These are phyloP conservation scores for Gaeumannomyces sp. DNA, from an alignment of 2,329 filamentous ascomycete species.

Conservation along the genomic window DNA sequence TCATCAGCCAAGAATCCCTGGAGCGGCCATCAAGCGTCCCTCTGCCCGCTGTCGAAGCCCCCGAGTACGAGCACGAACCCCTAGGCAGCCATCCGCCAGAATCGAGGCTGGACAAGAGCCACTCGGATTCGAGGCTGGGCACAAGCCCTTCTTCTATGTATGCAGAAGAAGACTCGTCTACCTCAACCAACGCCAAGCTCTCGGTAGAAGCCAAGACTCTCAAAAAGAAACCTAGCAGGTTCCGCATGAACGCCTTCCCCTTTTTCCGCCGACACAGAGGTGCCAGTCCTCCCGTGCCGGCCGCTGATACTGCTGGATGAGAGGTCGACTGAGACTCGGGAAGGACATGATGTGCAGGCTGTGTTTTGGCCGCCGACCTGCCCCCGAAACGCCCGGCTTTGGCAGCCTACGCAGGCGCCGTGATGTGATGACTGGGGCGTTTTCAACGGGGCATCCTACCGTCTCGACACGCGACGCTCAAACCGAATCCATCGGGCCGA, in stretches of 20 bases:
- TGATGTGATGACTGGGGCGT: neutral
- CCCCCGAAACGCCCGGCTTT: neutral
- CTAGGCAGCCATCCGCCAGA: neutral
- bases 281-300: conserved; percentile 27
- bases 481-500: neutral
- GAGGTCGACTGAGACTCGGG: neutral
- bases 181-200: conserved; percentile 30
- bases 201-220: conserved; percentile 38
- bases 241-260: conserved; percentile 55
- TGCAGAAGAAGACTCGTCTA: conserved; percentile 29
- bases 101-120: conserved; percentile 18
- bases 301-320: conserved; percentile 23
- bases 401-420: neutral
- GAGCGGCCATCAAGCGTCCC: conserved; percentile 43
- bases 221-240: conserved; percentile 57
- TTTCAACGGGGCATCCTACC: neutral
- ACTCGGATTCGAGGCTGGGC: conserved; percentile 19
- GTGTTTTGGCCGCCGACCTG: neutral
- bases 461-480: neutral
- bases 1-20: conserved; percentile 53
- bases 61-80: conserved; percentile 21
- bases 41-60: conserved; percentile 32
- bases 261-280: conserved; percentile 50
- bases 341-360: neutral
- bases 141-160: conserved; percentile 19